Evolutionary conservation across 106 monocot genomes (phyloP), one percentile per base, ranked within the genome.

Genomic region (Allium sativum): DNA sequence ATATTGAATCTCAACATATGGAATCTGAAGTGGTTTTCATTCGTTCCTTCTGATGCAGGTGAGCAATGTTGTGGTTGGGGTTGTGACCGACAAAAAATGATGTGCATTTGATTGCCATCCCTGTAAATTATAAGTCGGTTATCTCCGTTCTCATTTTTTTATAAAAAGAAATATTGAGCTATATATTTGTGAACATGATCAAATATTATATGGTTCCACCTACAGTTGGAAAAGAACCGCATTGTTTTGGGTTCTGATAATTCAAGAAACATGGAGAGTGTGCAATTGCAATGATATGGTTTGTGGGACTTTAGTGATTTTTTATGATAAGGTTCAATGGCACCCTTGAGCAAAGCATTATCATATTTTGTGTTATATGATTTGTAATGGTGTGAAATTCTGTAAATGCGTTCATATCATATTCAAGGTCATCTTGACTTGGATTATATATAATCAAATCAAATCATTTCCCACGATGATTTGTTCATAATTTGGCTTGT

Each of bases 31-130:
- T 45, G 3, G 19, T 44, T 40, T 15, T 8, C 9, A 51, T 59
- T 5, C 11, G 40, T 61, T 10, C 53, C 16, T 15, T 18, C 9
- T 75, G 62, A 20, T 74, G 60, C 65, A 82, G 86, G 82, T 86
- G 56, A 82, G 69, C 72, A 86, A 82, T 68, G 81, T 86, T 45
- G 86, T 76, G 0, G 86, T 86, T 48, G 86, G 86, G 10, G 78
- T 86, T 18, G 76, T 68, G 22, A 73, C 72, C 13, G 72, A 69
- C 47, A 81, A 72, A 41, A 75, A 78, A 53, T 81, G 68, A 80
- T 42, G 22, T 3, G 3, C 1, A 40, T 58, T 16, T 58, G 20
- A 52, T 12, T 62, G 13, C 8, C 48, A 50, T 47, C 10, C 19
- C 13, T 62, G 64, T 64, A 50, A 58, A 58, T 58, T 18, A 14